Conservation (phyloP, 1,284 basidiomycete species). For the Ustilago lituana region DNA sequence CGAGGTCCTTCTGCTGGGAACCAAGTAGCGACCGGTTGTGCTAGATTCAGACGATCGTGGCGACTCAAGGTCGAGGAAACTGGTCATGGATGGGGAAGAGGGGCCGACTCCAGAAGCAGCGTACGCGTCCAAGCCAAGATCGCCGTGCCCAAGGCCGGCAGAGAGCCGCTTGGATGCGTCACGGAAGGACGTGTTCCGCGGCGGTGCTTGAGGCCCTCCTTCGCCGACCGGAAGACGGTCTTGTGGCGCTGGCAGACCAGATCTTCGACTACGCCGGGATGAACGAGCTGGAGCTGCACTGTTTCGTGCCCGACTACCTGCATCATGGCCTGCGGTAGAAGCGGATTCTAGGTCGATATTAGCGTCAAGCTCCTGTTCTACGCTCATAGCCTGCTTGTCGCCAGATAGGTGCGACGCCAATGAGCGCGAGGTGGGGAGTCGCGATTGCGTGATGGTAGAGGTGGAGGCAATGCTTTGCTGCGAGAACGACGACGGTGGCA, state of each 20-base stretch:
- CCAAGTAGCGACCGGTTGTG: conserved; percentile 6
- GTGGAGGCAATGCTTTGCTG: conserved; percentile 39
- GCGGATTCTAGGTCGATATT: conserved; percentile 3
- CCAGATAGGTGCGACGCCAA: conserved; percentile 10
- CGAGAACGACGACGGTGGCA: conserved; percentile 18
- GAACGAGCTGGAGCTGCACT: conserved; percentile 18
- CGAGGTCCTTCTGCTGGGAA: conserved; percentile 36
- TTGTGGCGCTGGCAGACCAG: conserved; percentile 22
- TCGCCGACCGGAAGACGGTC: conserved; percentile 40
- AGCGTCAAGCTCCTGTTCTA: conserved; percentile 44
- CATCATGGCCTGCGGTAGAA: conserved; percentile 4
- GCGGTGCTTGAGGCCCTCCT: conserved; percentile 37
- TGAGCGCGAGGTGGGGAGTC: conserved; percentile 23
- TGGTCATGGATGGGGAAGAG: conserved; percentile 39
- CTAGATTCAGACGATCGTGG: conserved; percentile 35
- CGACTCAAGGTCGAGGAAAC: conserved; percentile 47
- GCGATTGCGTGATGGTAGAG: conserved; percentile 34
- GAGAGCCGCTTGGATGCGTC: conserved; percentile 31
- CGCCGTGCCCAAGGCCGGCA: conserved; percentile 26
- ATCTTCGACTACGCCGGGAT: conserved; percentile 29
- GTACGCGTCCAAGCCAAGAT: conserved; percentile 32
- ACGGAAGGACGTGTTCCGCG: conserved; percentile 40
- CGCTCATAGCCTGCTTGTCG: conserved; percentile 32
- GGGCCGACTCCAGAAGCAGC: conserved; percentile 7
- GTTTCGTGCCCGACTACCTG: conserved; percentile 1